phyloP scores from a whole-genome alignment of 331 rosid species.

The Malus hybrid region DNA sequence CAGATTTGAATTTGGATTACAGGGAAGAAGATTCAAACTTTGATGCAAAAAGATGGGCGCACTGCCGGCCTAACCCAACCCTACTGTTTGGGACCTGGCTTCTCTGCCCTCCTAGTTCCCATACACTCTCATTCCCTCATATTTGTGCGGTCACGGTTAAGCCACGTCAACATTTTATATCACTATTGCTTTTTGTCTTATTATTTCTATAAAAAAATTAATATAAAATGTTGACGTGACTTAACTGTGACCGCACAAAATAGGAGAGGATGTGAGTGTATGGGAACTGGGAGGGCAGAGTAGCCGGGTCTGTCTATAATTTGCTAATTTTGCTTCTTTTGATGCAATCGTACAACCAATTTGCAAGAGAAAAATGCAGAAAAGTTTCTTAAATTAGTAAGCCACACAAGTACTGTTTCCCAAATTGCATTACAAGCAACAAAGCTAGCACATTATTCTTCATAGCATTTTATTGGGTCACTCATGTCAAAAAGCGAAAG shows the following conservation, averaged over 20 bases:
- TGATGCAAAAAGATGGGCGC: fast-evolving
- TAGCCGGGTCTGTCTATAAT: not conserved
- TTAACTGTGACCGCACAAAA: no score
- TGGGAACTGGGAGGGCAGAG: no score
- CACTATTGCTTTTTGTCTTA: no score
- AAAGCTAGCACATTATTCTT: not conserved
- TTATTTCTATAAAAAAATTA: no score
- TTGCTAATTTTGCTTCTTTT: not conserved
- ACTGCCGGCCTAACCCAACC: not conserved
- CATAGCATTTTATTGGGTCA: slow-evolving; percentile 6
- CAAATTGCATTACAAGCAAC: not conserved
- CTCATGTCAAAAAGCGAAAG: not conserved
- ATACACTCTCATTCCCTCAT: no score
- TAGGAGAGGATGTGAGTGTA: no score
- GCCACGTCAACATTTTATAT: no score
- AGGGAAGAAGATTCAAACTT: no score
- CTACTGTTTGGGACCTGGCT: not conserved
- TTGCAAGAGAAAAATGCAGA: not conserved
- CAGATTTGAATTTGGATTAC: no score
- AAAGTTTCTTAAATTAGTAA: not conserved
- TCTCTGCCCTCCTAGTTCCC: no score
- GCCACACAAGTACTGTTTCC: not conserved
- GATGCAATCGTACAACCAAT: not conserved
- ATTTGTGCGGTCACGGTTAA: no score
- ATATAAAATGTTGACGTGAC: no score